These are phyloP conservation scores for Aegilops bicornis DNA, from an alignment of 176 grass and related monocot species.

Conservation along the genomic window DNA sequence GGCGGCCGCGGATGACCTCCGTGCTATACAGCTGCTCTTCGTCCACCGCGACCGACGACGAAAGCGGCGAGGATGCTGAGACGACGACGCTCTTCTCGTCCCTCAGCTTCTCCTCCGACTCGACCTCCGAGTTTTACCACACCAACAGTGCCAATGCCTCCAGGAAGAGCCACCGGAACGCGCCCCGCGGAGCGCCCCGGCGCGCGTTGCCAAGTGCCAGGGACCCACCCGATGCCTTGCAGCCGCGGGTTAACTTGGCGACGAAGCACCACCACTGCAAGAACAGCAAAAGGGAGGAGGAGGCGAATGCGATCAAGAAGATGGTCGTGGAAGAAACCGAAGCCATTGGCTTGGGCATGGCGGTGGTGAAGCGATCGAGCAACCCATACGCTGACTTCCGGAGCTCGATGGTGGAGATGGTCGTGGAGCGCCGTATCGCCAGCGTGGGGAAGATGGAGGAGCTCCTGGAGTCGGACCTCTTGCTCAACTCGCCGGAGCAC, in stretches of 20 bases:
- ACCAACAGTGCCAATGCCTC: slow-evolving; percentile 12
- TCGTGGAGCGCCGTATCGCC: slow-evolving; percentile 55
- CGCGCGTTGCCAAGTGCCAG: not conserved
- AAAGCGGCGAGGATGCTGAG: slow-evolving; percentile 44
- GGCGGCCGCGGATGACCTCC: slow-evolving; percentile 40
- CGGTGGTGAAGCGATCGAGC: slow-evolving; percentile 80
- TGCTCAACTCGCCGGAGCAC: slow-evolving; percentile 66
- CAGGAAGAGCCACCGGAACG: slow-evolving; percentile 29
- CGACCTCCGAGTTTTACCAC: slow-evolving; percentile 61
- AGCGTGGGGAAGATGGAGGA: slow-evolving; percentile 63
- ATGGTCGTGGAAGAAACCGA: not conserved
- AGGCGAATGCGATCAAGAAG: not conserved
- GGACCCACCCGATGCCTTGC: too few species aligned
- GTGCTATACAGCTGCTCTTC: slow-evolving; percentile 38
- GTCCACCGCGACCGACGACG: slow-evolving; percentile 25
- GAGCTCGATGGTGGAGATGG: slow-evolving; percentile 97
- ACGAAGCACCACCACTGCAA: not conserved
- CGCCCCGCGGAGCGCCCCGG: not conserved
- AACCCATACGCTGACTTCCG: slow-evolving; percentile 87
- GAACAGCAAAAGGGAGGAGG: slow-evolving; percentile 2
- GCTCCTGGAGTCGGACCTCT: slow-evolving; percentile 73
- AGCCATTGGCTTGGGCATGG: not conserved
- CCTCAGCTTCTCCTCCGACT: slow-evolving; percentile 76
- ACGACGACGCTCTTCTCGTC: slow-evolving; percentile 75
- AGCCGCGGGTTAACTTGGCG: not conserved